Conservation (phyloP, 129 eudicot genomes). For the Arctium minus region DNA sequence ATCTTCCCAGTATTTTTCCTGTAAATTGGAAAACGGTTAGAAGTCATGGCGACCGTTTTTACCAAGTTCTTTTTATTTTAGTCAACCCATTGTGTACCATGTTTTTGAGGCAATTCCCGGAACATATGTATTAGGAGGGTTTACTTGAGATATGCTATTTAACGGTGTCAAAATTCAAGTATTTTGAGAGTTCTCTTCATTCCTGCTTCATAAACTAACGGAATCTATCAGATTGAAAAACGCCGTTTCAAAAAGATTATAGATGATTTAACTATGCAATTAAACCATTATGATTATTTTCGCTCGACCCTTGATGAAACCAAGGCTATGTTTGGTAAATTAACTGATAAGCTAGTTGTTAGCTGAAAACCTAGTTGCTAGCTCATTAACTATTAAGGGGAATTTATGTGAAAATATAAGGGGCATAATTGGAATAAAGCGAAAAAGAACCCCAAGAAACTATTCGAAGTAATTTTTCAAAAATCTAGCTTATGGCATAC, state of each 20-base stretch:
- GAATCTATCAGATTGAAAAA: neutral
- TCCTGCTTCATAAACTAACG: neutral
- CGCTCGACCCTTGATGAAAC: neutral
- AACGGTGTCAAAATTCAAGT: neutral
- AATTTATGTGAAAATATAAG: neutral
- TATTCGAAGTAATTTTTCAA: neutral
- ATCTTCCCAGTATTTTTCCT: conserved; percentile 93
- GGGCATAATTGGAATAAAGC: neutral
- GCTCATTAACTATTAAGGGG: neutral
- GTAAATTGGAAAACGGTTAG: neutral
- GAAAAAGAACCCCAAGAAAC: neutral
- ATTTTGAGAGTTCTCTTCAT: neutral
- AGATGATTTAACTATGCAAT: neutral
- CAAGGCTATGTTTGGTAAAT: neutral
- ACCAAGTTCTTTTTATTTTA: neutral
- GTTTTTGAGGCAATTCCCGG: neutral
- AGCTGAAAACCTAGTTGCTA: neutral
- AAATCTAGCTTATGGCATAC: neutral
- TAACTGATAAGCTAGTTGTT: neutral
- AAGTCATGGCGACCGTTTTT: neutral
- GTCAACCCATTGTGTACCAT: neutral
- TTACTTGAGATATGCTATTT: neutral
- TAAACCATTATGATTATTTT: neutral
- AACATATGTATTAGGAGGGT: neutral
- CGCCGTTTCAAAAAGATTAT: neutral